phyloP scores from a whole-genome alignment of 805 yeast species.

The Vanderwaltozyma polyspora region DNA sequence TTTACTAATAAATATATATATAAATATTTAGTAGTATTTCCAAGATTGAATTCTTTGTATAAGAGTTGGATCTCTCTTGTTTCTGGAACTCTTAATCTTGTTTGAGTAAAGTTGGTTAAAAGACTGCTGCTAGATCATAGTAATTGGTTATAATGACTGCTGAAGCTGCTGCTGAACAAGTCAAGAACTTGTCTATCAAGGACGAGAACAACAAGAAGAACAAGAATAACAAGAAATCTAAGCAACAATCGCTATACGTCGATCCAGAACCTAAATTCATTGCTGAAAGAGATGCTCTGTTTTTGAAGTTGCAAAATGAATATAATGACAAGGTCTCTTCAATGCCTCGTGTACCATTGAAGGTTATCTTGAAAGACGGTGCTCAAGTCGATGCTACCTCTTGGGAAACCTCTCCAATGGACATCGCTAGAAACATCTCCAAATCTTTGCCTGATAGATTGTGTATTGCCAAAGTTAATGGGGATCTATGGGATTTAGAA shows the following conservation, averaged over 20 bases:
- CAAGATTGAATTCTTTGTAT: too few species aligned
- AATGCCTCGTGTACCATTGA: conserved; percentile 52
- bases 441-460: conserved; percentile 82
- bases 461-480: conserved; percentile 84
- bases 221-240: conserved; percentile 30
- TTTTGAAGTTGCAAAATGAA: conserved; percentile 68
- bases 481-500: conserved; percentile 86
- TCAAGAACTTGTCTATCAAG: conserved; percentile 31
- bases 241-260: conserved; percentile 37
- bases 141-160: too few species aligned
- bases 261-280: conserved; percentile 81
- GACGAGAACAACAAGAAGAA: conserved; percentile 20
- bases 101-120: too few species aligned
- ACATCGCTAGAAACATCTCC: conserved; percentile 73
- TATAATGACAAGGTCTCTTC: conserved; percentile 62
- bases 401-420: conserved; percentile 85
- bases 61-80: too few species aligned
- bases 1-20: too few species aligned
- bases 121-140: too few species aligned
- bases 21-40: too few species aligned
- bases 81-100: not conserved
- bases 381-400: conserved; percentile 63
- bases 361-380: conserved; percentile 82
- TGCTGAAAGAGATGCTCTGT: conserved; percentile 64
- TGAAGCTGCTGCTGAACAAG: conserved; percentile 29